phyloP scores from a whole-genome alignment of 306 rosid species.

The Cicer bijugum region DNA sequence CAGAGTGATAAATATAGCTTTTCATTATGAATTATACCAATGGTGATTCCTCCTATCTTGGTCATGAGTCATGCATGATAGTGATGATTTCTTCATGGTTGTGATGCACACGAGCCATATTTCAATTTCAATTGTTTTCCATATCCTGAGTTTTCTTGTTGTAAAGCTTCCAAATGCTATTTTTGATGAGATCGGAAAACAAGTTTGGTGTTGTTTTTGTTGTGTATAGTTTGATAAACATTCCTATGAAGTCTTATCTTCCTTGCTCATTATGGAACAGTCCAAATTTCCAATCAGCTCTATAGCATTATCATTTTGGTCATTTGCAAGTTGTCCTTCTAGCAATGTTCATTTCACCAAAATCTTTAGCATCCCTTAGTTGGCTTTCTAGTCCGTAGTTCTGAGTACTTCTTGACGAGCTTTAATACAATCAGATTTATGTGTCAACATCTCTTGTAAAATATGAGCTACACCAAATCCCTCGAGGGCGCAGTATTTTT shows the following conservation, averaged over 20 bases:
- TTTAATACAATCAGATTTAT: background rate
- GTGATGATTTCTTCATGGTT: background rate
- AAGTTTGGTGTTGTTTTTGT: background rate
- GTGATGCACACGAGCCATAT: background rate
- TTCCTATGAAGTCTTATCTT: background rate
- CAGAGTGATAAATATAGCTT: background rate
- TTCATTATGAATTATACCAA: background rate
- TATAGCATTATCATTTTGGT: background rate
- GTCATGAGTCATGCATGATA: background rate
- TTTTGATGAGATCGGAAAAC: background rate
- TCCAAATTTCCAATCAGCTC: background rate
- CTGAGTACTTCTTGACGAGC: background rate
- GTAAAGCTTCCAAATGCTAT: background rate
- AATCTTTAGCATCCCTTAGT: background rate
- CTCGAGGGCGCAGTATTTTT: background rate
- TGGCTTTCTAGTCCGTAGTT: background rate
- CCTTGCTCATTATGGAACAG: background rate
- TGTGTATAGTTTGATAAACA: background rate
- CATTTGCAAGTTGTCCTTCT: background rate
- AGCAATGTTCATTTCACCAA: background rate
- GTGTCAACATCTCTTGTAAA: background rate
- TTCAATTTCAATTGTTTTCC: background rate
- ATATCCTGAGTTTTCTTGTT: background rate
- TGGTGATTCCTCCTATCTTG: conserved; percentile 4
- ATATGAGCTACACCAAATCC: background rate